These are phyloP conservation scores for Emericellopsis atlantica DNA, from an alignment of 2,329 filamentous ascomycete genomes.

Conservation along the genomic window DNA sequence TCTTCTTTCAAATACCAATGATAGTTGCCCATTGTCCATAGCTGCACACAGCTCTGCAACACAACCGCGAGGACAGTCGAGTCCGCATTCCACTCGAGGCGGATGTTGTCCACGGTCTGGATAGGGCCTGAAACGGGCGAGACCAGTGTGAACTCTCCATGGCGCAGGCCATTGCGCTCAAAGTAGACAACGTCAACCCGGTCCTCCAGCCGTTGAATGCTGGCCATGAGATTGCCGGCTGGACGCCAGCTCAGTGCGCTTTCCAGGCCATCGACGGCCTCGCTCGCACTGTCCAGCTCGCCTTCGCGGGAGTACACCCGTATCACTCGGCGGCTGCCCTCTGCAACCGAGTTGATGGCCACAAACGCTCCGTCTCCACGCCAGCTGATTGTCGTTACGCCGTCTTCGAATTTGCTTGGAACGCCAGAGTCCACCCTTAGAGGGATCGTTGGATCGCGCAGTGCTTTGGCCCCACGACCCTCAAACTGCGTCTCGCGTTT, in stretches of 20 bases:
- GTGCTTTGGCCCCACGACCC: slow-evolving; percentile 72
- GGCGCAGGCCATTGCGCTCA: slow-evolving; percentile 91
- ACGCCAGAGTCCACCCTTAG: slow-evolving; percentile 80
- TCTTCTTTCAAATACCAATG: slow-evolving; percentile 98
- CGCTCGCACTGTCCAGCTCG: slow-evolving; percentile 81
- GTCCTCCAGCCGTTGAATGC: slow-evolving; percentile 59
- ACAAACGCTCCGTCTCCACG: slow-evolving; percentile 87
- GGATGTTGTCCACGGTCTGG: slow-evolving; percentile 43
- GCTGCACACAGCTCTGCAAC: slow-evolving; percentile 61
- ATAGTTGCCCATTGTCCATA: slow-evolving; percentile 97
- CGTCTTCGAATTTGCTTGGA: slow-evolving; percentile 63
- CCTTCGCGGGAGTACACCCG: slow-evolving; percentile 87
- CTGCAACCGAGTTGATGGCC: slow-evolving; percentile 70
- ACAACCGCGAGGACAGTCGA: slow-evolving; percentile 82
- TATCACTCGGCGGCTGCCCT: slow-evolving; percentile 60
- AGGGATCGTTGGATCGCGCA: slow-evolving; percentile 88
- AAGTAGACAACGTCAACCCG: slow-evolving; percentile 85
- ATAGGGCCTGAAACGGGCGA: slow-evolving; percentile 41
- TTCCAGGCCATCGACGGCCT: slow-evolving; percentile 89
- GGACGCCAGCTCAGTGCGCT: slow-evolving; percentile 82
- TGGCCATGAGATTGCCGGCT: slow-evolving; percentile 79
- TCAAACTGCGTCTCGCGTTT: slow-evolving; percentile 98
- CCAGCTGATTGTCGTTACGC: slow-evolving; percentile 69
- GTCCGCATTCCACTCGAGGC: slow-evolving; percentile 78
- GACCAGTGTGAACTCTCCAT: slow-evolving; percentile 82